phyloP scores from a whole-genome alignment of 2,329 filamentous ascomycete genomes.

The Lanzia echinophila region DNA sequence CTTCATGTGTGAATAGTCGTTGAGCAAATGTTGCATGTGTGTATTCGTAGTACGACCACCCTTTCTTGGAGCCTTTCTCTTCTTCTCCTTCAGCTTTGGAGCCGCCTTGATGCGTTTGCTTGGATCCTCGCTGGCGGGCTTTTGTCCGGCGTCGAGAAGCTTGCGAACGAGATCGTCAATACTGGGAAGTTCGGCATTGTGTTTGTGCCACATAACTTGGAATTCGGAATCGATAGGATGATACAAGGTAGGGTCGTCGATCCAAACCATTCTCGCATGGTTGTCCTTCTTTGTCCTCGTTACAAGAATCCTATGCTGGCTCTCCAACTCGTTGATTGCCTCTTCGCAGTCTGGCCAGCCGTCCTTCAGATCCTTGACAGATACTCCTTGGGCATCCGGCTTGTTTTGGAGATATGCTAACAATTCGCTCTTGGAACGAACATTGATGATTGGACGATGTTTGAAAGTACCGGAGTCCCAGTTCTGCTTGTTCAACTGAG shows the following conservation, averaged over 20 bases:
- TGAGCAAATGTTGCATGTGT: conserved; percentile 31
- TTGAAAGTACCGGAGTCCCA: conserved; percentile 67
- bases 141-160: conserved; percentile 33
- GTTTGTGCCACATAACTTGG: conserved; percentile 72
- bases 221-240: conserved; percentile 78
- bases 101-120: conserved; percentile 31
- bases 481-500: conserved; percentile 56
- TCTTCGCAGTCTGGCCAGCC: conserved; percentile 85
- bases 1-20: conserved; percentile 27
- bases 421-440: conserved; percentile 70
- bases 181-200: conserved; percentile 55
- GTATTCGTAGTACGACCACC: conserved; percentile 32
- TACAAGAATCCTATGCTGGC: conserved; percentile 72
- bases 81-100: conserved; percentile 32
- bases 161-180: conserved; percentile 35
- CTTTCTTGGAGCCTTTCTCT: conserved; percentile 30
- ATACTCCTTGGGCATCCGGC: conserved; percentile 71
- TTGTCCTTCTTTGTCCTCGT: conserved; percentile 90
- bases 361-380: conserved; percentile 88
- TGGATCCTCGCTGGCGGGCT: conserved; percentile 33
- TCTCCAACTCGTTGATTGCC: conserved; percentile 71
- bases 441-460: conserved; percentile 78
- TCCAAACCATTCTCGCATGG: conserved; percentile 79
- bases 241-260: conserved; percentile 73
- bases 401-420: conserved; percentile 76